Base-by-base conservation (phyloP, 768 basidiomycete species). In the Agaricus bisporus region DNA sequence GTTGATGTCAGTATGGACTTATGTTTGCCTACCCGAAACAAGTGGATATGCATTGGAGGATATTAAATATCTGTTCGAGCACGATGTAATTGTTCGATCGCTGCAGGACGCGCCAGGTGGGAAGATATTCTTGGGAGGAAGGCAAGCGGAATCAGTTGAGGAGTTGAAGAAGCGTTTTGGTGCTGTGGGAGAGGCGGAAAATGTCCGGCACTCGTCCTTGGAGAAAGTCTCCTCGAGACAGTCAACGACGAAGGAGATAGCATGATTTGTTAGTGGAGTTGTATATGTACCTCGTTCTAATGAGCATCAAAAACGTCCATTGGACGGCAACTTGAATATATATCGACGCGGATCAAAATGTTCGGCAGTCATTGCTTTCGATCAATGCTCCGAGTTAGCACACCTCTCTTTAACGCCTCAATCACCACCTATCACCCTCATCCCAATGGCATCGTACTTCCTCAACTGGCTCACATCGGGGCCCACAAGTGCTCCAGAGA, bases 381-480 rank as follows among this genome's bases (percentile, higher is more conserved):
- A 32, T 22, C 41, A 42, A 45, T 25, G 38, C n/a, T 20, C 29
- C 28, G 41, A 12, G 15, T 25, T 25, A 28, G 39, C 39, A 28
- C 32, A 7, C 49, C 28, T 20, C 32, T 41, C 7, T 32, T 28
- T 49, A 43, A 55, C 48, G 49, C 49, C 51, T 41, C 49, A 41
- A 41, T 44, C 49, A 42, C 48, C 57, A 8, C 32, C 4, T 32
- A 45, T 32, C 48, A 54, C 18, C 38, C 12, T 11, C 17, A 36
- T 57, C 41, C 58, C 54, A 45, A 83, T 82, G 82, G 66, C 81
- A 17, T 81, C 83, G 9, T 83, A 82, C 63, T 70, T 87, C 50
- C 78, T 76, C 36, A 74, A 72, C 59, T 86, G 83, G 85, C 69
- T 85, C 28, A 66, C 66, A 41, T 64, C 68, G 1, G 70, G 75